Evolutionary conservation across 1,139 yeast genomes (phyloP).

Genomic region (Yamadazyma friedrichii): DNA sequence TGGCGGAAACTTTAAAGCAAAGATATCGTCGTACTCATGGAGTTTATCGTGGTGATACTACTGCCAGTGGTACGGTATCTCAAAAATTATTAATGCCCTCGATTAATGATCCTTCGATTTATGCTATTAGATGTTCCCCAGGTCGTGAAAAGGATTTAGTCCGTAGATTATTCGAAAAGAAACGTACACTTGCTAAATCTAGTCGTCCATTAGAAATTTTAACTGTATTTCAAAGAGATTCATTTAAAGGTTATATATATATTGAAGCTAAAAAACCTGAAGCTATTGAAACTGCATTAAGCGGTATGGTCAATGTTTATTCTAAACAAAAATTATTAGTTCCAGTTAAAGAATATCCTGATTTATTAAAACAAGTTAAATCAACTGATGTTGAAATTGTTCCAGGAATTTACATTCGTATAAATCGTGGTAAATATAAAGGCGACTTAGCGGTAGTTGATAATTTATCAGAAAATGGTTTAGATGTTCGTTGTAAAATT

Average conservation of each 20-base stretch:
- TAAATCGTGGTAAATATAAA: slow-evolving; percentile 87
- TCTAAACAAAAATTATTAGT: slow-evolving; percentile 73
- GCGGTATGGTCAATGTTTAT: slow-evolving; percentile 86
- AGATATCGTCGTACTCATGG: slow-evolving; percentile 87
- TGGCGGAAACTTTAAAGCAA: slow-evolving; percentile 91
- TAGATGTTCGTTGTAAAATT: slow-evolving; percentile 87
- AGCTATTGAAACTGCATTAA: slow-evolving; percentile 84
- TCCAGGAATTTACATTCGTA: slow-evolving; percentile 90
- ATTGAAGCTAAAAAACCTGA: slow-evolving; percentile 93
- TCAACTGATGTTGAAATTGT: slow-evolving; percentile 83
- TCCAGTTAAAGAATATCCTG: slow-evolving; percentile 95
- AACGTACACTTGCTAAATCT: slow-evolving; percentile 64
- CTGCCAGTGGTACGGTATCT: slow-evolving; percentile 75
- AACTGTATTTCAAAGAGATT: slow-evolving; percentile 95
- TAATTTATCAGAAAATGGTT: slow-evolving; percentile 88
- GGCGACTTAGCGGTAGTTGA: slow-evolving; percentile 94
- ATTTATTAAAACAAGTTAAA: slow-evolving; percentile 84
- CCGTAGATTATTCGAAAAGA: slow-evolving; percentile 77
- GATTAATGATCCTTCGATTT: slow-evolving; percentile 92
- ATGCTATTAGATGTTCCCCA: slow-evolving; percentile 92
- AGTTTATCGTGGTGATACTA: slow-evolving; percentile 82
- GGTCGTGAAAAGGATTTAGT: slow-evolving; percentile 94
- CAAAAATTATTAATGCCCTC: slow-evolving; percentile 93
- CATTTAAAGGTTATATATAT: slow-evolving; percentile 86
- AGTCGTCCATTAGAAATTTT: slow-evolving; percentile 66